A percentile compares a stretch with the other conserved stretches of the same genome.
These are phyloP conservation scores for Leccinum pachyderme DNA, from an alignment of 1,284 basidiomycete species.

Conservation along the genomic window DNA sequence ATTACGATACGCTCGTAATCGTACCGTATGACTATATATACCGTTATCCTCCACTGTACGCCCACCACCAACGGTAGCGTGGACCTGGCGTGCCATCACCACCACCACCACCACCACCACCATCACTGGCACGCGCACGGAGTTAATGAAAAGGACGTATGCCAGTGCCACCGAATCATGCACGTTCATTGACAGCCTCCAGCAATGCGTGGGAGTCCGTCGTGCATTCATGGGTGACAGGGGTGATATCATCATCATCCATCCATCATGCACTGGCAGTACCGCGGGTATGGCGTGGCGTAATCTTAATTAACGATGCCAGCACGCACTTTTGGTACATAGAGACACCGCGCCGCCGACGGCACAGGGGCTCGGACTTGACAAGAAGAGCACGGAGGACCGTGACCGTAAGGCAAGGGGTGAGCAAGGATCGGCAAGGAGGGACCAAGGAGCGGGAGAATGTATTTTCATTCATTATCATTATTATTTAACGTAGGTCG, in stretches of 20 bases:
- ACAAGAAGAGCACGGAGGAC: not conserved
- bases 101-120: not conserved
- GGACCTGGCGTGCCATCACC: not conserved
- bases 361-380: not conserved
- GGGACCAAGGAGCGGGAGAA: not conserved
- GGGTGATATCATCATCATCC: not conserved
- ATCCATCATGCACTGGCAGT: not conserved
- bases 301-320: not conserved
- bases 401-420: not conserved
- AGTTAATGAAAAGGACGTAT: not conserved
- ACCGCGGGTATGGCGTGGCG: not conserved
- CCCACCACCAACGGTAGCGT: not conserved
- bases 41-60: not conserved
- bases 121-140: not conserved
- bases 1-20: not conserved
- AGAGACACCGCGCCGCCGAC: not conserved
- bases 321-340: not conserved
- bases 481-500: not conserved
- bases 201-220: not conserved
- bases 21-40: not conserved
- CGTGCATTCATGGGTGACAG: not conserved
- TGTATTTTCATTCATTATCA: not conserved
- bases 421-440: not conserved
- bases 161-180: not conserved
- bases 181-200: not conserved